Percentiles rank a stretch among this genome's conserved stretches.
Evolutionary conservation across 805 yeast genomes (phyloP).

Genomic region (Brettanomyces sp.): DNA sequence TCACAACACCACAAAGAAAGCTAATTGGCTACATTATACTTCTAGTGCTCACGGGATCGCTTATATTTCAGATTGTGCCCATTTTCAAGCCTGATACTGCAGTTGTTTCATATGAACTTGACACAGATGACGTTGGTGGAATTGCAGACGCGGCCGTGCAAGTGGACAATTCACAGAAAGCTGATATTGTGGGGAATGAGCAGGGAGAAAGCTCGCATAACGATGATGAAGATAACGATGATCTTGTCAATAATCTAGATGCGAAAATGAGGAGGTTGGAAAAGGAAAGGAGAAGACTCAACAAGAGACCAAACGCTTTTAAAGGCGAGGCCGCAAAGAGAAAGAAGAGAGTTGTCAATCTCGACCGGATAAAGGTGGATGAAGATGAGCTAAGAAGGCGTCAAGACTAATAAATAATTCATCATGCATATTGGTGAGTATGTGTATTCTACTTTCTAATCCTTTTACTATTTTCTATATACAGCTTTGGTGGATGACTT

Average conservation of each 20-base stretch:
- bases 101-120: conserved; percentile 10
- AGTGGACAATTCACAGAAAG: not conserved
- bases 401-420: not conserved
- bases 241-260: not conserved
- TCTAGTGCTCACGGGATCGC: conserved; percentile 23
- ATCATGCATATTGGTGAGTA: not conserved
- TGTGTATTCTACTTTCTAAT: too few species aligned
- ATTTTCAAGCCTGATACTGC: conserved; percentile 8
- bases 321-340: not conserved
- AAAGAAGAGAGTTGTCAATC: conserved; percentile 1
- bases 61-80: conserved; percentile 18
- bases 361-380: not conserved
- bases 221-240: not conserved
- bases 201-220: not conserved
- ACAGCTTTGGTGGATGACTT: too few species aligned
- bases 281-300: not conserved
- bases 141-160: conserved; percentile 14
- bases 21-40: conserved; percentile 28
- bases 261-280: not conserved
- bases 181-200: not conserved
- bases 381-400: not conserved
- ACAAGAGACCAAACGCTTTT: not conserved
- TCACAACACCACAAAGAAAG: conserved; percentile 41
- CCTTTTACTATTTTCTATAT: too few species aligned
- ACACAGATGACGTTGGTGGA: not conserved